Base-by-base conservation (phyloP, 2,329 filamentous ascomycete species). In the Achaetomium macrosporum region DNA sequence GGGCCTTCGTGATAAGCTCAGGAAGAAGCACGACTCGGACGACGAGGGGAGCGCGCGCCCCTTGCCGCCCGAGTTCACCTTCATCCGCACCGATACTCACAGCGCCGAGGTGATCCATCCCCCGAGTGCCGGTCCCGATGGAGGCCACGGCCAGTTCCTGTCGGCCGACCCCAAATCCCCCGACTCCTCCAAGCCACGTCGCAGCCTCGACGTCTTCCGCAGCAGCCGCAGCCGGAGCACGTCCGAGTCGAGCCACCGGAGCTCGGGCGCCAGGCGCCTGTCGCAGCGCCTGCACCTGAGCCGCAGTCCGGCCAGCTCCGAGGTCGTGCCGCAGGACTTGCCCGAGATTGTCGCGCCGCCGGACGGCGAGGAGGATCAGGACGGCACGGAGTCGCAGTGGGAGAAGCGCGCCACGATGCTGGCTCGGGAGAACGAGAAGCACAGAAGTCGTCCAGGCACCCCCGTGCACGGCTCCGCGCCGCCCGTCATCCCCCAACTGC, bases 321-420 rank as follows among this genome's bases (percentile, higher is more conserved):
- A 84, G 20, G 85, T 88, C 68, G 79, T 97, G 36, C 92, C 93
- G 1, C 70, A 78, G 49, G 80, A 95, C 70, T 77, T 97, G 48
- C 91, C 91, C 19, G 84, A 85, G 57, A 89, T 96, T 53, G 72
- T 76, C 47, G 66, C 64, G 67, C 71, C 60, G 67, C 68, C 72
- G 59, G 66, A 71, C 58, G 71, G 74, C 63, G 68, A 72, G 59
- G 66, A 72, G 52, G 74, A 73, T 33, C 73, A 76, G 51, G 60
- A 71, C 68, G 54, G 71, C 76, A 51, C 68, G 56, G 87, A 95
- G 74, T 82, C 82, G 54, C 80, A 87, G 71, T 99, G 93, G 93
- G 93, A 97, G 76, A 85, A 88, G 73, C 79, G 92, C 55, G 93
- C 93, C 29, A 96, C 91, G n/a, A 81, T 95, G 55, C 75, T 97